Base-by-base conservation (phyloP, 1,284 basidiomycete species). In the Salmacisia buchloeana region DNA sequence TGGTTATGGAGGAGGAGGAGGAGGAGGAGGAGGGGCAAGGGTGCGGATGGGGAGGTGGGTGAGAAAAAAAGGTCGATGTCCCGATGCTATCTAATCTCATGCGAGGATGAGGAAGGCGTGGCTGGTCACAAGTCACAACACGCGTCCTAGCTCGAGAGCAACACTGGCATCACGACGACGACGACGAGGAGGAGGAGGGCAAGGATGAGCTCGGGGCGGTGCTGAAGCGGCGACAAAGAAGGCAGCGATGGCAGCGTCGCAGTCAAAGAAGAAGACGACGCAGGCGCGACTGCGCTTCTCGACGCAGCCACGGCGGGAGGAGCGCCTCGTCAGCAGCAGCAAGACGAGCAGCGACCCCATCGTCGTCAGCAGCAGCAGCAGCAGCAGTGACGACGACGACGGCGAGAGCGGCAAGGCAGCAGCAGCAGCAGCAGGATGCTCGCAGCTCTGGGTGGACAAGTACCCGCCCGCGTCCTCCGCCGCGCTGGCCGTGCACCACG, bases 401-500 rank as follows among this genome's bases (percentile, higher is more conserved):
- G n/a, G n/a, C n/a, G n/a, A n/a, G n/a, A n/a, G n/a, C n/a, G n/a
- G n/a, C n/a, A n/a, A 43, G 15, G 39, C 39, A 5, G 18, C 5
- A 21, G 18, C 6, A 5, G 23, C 39, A 25, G 4, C 29, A 27
- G 6, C 29, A 18, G 12, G 9, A 13, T 33, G 29, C 6, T 23
- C 45, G 13, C 27, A 54, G 21, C 49, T 54, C 29, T 54, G 49
- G 49, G 49, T 31, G 13, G 49, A 54, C 29, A 27, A 31, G 21
- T 54, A 29, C 29, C 49, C 18, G 31, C 58, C 27, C 15, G 21
- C 29, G 12, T 43, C 38, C 4, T 25, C 33, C 21, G 63, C 66
- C 3, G 88, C 93, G 35, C 84, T 98, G 1, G 92, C 91, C 0
- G 90, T 97, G 2, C 92, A 97, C 77, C 87, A 89, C 63, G 85